phyloP scores from a whole-genome alignment of 257 asterid species.

The Echites panduratus region DNA sequence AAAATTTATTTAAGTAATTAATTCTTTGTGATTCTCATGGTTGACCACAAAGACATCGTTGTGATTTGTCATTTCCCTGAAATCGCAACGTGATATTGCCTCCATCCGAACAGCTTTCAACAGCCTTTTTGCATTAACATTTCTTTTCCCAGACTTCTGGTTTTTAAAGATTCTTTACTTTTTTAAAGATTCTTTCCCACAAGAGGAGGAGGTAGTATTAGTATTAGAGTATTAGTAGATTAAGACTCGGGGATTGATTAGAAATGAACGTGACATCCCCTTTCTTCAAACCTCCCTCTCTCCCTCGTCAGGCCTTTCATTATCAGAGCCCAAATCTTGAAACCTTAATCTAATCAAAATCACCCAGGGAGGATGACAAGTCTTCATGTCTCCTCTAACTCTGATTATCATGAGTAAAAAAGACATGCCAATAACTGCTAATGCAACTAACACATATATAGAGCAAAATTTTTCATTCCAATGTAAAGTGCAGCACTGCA shows the following conservation, averaged over 20 bases:
- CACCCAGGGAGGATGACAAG: neutral
- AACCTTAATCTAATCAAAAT: constrained; percentile 1
- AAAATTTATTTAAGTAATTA: neutral
- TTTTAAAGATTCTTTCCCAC: neutral
- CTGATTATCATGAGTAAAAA: neutral
- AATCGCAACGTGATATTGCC: constrained; percentile 10
- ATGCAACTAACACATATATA: neutral
- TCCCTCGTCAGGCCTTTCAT: too few species aligned
- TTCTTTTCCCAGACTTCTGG: neutral
- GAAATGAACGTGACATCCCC: neutral
- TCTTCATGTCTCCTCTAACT: neutral
- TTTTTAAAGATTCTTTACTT: neutral
- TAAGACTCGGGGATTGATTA: too few species aligned
- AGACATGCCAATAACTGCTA: neutral
- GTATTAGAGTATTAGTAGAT: too few species aligned
- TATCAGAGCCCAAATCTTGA: neutral
- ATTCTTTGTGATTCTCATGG: constrained; percentile 1
- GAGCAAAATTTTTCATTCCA: neutral
- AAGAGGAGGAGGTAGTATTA: too few species aligned
- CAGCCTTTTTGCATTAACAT: neutral
- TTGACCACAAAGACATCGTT: constrained; percentile 2
- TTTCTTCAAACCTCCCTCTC: neutral
- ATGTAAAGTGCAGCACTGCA: too few species aligned
- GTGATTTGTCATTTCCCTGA: constrained; percentile 13
- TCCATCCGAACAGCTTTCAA: constrained; percentile 10